These are phyloP conservation scores for Lactarius trivialis DNA, from an alignment of 768 basidiomycete genomes.

Conservation along the genomic window DNA sequence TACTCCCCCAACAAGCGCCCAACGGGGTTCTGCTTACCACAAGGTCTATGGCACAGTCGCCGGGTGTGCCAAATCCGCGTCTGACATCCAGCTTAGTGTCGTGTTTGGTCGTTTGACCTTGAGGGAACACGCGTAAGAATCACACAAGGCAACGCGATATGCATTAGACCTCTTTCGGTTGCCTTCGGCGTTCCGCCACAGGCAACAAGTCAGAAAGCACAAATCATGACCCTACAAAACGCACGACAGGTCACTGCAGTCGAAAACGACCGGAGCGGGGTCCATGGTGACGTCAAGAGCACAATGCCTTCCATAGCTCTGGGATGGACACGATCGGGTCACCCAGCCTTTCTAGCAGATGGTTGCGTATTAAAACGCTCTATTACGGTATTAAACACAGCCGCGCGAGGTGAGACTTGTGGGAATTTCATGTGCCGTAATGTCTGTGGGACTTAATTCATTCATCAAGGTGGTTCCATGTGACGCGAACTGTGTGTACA, in stretches of 20 bases:
- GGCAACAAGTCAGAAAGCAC: neutral
- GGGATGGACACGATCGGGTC: neutral
- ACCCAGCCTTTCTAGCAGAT: neutral
- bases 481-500: neutral
- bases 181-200: conserved; percentile 14
- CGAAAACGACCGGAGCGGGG: neutral
- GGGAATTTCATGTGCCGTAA: neutral
- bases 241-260: neutral
- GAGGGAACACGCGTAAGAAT: neutral
- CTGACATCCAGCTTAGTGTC: conserved; percentile 16
- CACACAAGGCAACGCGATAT: conserved; percentile 7
- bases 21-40: conserved; percentile 16
- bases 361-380: neutral
- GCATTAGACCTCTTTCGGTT: conserved; percentile 19
- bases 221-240: neutral
- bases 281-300: conserved; percentile 14
- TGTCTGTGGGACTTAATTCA: conserved; percentile 4
- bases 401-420: neutral
- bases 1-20: conserved; percentile 2
- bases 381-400: neutral
- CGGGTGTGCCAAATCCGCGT: conserved; percentile 11
- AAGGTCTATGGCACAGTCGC: conserved; percentile 20
- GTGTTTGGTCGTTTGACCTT: conserved; percentile 14
- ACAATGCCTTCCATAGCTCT: neutral
- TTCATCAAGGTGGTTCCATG: conserved; percentile 2